Conservation (phyloP, 2,329 filamentous ascomycete genomes). For the Fusarium caatingaense region DNA sequence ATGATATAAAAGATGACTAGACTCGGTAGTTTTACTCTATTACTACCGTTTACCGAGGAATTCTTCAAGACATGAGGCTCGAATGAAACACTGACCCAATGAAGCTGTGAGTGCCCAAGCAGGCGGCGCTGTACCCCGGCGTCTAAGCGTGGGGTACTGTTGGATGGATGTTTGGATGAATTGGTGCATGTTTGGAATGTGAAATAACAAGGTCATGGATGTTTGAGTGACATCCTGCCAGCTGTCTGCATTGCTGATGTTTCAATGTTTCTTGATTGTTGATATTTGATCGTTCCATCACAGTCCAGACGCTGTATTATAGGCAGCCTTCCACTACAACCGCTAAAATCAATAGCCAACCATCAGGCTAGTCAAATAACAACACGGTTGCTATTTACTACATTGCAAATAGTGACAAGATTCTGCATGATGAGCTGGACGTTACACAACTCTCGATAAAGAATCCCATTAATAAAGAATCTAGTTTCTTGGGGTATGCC, state of each 20-base stretch:
- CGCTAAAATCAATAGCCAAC: background rate
- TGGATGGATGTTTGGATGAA: background rate
- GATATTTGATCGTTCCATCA: background rate
- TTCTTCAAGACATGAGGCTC: constrained; percentile 7
- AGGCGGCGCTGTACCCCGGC: background rate
- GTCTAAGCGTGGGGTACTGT: constrained; percentile 12
- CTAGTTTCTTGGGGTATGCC: background rate
- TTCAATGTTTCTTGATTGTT: background rate
- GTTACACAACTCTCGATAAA: background rate
- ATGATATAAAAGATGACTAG: background rate
- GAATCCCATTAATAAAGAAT: background rate
- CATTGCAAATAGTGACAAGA: constrained; percentile 13
- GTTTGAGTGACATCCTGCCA: constrained; percentile 8
- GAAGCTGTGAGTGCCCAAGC: background rate
- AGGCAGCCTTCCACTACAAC: background rate
- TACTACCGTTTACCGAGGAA: background rate
- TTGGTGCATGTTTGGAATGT: constrained; percentile 7
- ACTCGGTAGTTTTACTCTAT: background rate
- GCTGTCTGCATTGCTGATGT: constrained; percentile 16
- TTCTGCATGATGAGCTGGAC: constrained; percentile 36
- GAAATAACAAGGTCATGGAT: constrained; percentile 7
- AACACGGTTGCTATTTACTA: constrained; percentile 40
- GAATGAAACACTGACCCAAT: constrained; percentile 28
- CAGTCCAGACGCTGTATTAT: background rate
- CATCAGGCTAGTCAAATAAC: constrained; percentile 11